These are phyloP conservation scores for Nakataea oryzae DNA, from an alignment of 2,329 filamentous ascomycete genomes.

Conservation along the genomic window DNA sequence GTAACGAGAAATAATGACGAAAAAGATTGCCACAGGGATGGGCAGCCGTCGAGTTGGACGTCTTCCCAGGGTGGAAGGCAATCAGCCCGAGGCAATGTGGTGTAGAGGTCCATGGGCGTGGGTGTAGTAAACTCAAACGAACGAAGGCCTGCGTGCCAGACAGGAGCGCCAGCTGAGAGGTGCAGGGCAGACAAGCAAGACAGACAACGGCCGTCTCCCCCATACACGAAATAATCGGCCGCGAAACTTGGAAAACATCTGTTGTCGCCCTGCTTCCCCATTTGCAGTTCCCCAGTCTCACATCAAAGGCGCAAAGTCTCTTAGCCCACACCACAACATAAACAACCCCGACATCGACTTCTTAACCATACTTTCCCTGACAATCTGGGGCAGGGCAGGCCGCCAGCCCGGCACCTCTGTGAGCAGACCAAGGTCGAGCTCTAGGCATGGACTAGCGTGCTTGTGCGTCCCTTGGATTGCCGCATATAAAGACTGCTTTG, in stretches of 20 bases:
- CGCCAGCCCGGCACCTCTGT: not conserved
- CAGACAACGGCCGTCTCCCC: not conserved
- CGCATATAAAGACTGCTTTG: not conserved
- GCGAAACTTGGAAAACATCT: not conserved
- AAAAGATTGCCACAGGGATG: not conserved
- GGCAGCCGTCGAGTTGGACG: not conserved
- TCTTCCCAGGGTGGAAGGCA: not conserved
- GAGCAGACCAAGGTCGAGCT: not conserved
- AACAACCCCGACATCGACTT: not conserved
- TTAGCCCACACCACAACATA: not conserved
- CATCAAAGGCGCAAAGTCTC: not conserved
- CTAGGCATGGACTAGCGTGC: not conserved
- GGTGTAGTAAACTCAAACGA: not conserved
- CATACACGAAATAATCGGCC: not conserved
- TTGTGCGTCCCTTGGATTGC: not conserved
- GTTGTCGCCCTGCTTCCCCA: not conserved
- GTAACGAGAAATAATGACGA: not conserved
- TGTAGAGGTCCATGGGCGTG: too few species aligned
- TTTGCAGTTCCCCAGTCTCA: not conserved
- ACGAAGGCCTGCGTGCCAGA: not conserved
- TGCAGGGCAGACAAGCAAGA: not conserved
- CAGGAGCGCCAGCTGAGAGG: not conserved
- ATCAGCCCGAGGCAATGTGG: not conserved
- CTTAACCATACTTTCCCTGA: not conserved
- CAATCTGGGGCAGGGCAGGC: not conserved